A percentile compares a stretch with the other conserved stretches of the same genome.
Evolutionary conservation across 371 early-diverging fungal species (phyloP).

Genomic region (Mucor irregularis): DNA sequence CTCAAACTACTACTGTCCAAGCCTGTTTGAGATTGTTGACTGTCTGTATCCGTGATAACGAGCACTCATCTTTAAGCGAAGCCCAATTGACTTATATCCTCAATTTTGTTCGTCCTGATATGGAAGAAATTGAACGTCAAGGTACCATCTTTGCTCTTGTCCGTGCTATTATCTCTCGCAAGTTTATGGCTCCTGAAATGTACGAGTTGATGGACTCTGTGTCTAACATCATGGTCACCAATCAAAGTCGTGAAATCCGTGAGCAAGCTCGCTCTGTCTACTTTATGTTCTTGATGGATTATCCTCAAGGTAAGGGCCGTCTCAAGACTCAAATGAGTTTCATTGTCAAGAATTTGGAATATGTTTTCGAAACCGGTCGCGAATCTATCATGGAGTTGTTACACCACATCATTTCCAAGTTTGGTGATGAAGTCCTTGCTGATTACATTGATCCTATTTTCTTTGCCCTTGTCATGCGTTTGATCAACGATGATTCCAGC

Average conservation of each 20-base stretch:
- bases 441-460: conserved; percentile 81
- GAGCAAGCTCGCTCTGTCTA: conserved; percentile 80
- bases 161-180: conserved; percentile 82
- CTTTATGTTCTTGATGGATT: conserved; percentile 91
- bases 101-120: conserved; percentile 80
- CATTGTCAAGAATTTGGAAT: conserved; percentile 85
- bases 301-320: conserved; percentile 85
- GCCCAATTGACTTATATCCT: conserved; percentile 79
- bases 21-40: conserved; percentile 80
- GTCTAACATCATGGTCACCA: conserved; percentile 81
- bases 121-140: conserved; percentile 87
- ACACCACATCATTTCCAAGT: conserved; percentile 73
- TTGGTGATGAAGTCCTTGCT: conserved; percentile 71
- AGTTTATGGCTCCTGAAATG: conserved; percentile 83
- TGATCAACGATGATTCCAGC: conserved; percentile 89
- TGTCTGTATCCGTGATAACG: conserved; percentile 70
- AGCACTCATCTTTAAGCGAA: conserved; percentile 63
- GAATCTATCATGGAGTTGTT: conserved; percentile 86
- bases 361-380: conserved; percentile 89
- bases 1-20: conserved; percentile 76
- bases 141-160: conserved; percentile 83
- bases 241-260: conserved; percentile 77
- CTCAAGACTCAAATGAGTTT: conserved; percentile 83
- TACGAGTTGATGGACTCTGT: conserved; percentile 90
- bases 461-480: conserved; percentile 76